Percentiles rank a stretch among this genome's conserved stretches.
Conservation (phyloP, 2,329 filamentous ascomycete genomes). For the Claviceps humidiphila region DNA sequence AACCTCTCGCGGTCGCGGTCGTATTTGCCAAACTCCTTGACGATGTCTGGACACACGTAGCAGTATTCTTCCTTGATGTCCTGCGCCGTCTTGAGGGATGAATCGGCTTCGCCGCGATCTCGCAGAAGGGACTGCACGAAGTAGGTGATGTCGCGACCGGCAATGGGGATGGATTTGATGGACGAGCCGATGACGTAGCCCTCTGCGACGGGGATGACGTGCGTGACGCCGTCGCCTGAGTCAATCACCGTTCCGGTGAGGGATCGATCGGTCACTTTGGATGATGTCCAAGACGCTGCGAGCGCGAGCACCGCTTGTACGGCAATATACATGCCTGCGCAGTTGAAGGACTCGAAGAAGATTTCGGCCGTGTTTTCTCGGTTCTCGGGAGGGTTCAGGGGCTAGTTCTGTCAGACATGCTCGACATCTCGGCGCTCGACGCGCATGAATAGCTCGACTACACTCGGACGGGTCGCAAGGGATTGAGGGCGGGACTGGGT, state of each 20-base stretch:
- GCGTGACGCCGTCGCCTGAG: slow-evolving; percentile 95
- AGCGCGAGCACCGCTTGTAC: slow-evolving; percentile 94
- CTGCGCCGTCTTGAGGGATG: slow-evolving; percentile 91
- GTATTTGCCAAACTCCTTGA: slow-evolving; percentile 93
- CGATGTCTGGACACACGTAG: slow-evolving; percentile 96
- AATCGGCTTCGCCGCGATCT: slow-evolving; percentile 93
- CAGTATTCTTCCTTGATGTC: slow-evolving; percentile 98
- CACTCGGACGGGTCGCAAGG: neutral
- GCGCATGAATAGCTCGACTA: too few relatives aligned
- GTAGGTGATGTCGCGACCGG: slow-evolving; percentile 95
- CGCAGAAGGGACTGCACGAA: slow-evolving; percentile 94
- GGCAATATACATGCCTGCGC: slow-evolving; percentile 94
- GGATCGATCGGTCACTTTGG: slow-evolving; percentile 91
- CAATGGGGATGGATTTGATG: slow-evolving; percentile 98
- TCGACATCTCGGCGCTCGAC: neutral
- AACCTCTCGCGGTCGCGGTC: slow-evolving; percentile 88
- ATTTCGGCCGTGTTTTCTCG: slow-evolving; percentile 98
- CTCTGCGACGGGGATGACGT: slow-evolving; percentile 96
- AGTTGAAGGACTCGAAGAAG: slow-evolving; percentile 99
- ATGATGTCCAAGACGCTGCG: slow-evolving; percentile 95
- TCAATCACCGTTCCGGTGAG: slow-evolving; percentile 97
- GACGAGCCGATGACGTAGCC: slow-evolving; percentile 98
- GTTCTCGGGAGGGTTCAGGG: slow-evolving; percentile 95
- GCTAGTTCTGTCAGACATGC: slow-evolving; percentile 34
- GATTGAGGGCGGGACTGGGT: neutral